Base-by-base conservation (phyloP, 345 rosid genomes). In the Populus tremula region DNA sequence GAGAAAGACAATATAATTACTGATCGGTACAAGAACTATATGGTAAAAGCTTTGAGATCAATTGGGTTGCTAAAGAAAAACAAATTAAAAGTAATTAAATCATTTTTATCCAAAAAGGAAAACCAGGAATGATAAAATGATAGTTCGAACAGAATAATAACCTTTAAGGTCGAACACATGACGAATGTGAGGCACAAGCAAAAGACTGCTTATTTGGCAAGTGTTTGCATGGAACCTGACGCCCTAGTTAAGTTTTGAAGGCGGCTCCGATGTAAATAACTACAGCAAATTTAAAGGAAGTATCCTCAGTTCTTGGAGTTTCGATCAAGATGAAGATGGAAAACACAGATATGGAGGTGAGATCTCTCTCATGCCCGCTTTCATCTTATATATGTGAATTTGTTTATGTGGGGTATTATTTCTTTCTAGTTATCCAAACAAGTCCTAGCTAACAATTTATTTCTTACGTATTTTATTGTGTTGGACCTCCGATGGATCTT, bases 181-280 rank as follows among this genome's bases (percentile, higher is more conserved):
- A 65, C 80, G 87, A 85, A 85, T 10, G 76, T 65, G 69, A 82
- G 87, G 87, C 75, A 64, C 31, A 49, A 75, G 75, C 80, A 69
- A 80, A 9, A 62, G 87, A 80, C 87, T 78, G 62, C n/a, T 80
- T 76, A 75, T 80, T 82, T 82, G 83, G 81, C 84, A 65, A 45
- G 80, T 61, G 27, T 72, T 80, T 66, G 80, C 85, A 82, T 66
- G 87, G 87, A 85, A 59, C 54, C 71, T 83, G 73, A 78, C 82
- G 73, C 68, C 64, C 83, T 53, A n/a, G 16, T 59, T 59, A 39
- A 5, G 13, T 39, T 5, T n/a, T 12, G 31, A n/a, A 39, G 45
- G 5, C 31, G 5, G 29, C 31, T 69, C 20, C 50, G 6, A 13
- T 69, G 63, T 54, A 21, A 54, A 2, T 1, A 21, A 21, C 1